Percentiles rank a stretch among this genome's conserved stretches.
phyloP scores from a whole-genome alignment of 2,329 filamentous ascomycete genomes.

The Apiospora aurea region DNA sequence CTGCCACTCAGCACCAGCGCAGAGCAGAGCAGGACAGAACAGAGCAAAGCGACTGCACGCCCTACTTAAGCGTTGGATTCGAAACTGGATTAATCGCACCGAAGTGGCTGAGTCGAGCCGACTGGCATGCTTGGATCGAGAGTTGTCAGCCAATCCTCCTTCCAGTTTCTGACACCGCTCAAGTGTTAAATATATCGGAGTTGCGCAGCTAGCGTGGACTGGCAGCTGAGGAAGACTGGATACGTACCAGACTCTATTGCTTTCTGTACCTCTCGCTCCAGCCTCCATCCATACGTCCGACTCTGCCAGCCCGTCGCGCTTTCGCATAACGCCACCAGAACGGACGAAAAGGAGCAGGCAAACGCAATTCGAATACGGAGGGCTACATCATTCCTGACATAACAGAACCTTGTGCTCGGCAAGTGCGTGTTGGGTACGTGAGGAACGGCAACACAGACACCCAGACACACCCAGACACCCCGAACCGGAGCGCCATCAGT shows the following conservation, averaged over 20 bases:
- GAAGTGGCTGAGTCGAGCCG: constrained; percentile 8
- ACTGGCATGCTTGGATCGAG: background rate
- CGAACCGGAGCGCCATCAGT: background rate
- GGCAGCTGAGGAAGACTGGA: constrained; percentile 16
- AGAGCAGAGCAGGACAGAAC: too few species aligned
- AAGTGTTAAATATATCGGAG: constrained; percentile 22
- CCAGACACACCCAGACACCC: background rate
- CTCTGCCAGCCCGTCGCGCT: background rate
- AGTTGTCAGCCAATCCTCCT: constrained; percentile 15
- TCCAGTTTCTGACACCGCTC: constrained; percentile 21
- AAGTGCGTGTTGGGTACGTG: background rate
- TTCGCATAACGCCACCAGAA: constrained; percentile 3
- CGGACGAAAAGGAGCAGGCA: constrained; percentile 6
- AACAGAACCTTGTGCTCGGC: background rate
- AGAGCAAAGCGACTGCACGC: background rate
- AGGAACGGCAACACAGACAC: too few species aligned
- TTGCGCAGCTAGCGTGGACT: constrained; percentile 13
- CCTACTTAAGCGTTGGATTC: background rate
- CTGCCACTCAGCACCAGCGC: background rate
- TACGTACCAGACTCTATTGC: constrained; percentile 10
- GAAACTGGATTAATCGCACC: constrained; percentile 5
- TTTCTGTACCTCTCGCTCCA: background rate
- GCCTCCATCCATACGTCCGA: background rate
- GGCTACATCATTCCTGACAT: background rate
- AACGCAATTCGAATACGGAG: constrained; percentile 17